Conservation (phyloP, 257 asterid species). For the Jacaranda copaia region DNA sequence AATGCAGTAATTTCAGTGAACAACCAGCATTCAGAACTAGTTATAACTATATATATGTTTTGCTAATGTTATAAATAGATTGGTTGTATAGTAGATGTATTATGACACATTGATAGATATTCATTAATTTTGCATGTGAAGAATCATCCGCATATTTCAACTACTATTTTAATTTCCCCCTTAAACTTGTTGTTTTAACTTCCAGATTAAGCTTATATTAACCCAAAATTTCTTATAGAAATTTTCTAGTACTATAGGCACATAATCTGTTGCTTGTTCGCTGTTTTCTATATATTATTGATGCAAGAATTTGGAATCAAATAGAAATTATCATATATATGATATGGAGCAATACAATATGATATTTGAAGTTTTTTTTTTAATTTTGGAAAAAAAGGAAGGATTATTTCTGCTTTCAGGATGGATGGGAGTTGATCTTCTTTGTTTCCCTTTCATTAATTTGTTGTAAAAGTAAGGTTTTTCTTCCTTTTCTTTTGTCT, state of each 20-base stretch:
- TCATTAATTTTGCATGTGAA: conserved; percentile 9
- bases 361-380: neutral
- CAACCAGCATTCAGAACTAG: conserved; percentile 35
- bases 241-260: neutral
- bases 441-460: neutral
- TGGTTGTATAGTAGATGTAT: conserved; percentile 35
- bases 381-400: too few relatives aligned
- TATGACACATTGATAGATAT: neutral
- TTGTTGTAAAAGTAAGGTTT: neutral
- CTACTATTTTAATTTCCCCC: neutral
- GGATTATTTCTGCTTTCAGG: too few relatives aligned
- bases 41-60: conserved; percentile 6
- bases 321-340: neutral
- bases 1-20: conserved; percentile 31
- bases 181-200: neutral
- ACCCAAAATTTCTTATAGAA: neutral
- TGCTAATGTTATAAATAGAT: conserved; percentile 34
- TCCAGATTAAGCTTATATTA: neutral
- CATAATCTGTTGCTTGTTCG: neutral
- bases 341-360: neutral
- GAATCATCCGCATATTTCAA: neutral
- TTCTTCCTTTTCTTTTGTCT: neutral
- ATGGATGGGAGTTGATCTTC: neutral
- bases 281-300: neutral
- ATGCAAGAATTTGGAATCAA: conserved; percentile 9